These are phyloP conservation scores for Coemansia sp. DNA, from an alignment of 192 early-diverging fungal species.

Conservation along the genomic window DNA sequence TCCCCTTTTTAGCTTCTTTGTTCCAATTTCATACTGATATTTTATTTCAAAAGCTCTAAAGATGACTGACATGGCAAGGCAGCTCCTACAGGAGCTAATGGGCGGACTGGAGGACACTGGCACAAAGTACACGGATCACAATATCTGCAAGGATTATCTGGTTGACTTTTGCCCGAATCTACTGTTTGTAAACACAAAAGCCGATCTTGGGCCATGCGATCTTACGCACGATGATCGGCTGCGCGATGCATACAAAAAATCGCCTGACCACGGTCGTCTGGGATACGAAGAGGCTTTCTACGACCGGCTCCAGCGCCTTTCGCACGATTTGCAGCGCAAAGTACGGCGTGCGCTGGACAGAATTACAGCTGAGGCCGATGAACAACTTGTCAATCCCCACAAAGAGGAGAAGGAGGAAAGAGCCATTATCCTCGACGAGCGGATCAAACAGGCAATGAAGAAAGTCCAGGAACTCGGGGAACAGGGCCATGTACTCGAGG, in stretches of 20 bases:
- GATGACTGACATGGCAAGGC: conserved; percentile 53
- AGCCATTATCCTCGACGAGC: conserved; percentile 77
- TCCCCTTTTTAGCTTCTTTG: too few species aligned
- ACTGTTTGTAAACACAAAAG: conserved; percentile 87
- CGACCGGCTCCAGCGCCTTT: conserved; percentile 61
- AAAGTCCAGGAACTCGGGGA: conserved; percentile 74
- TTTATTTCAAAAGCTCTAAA: background rate
- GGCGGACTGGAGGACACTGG: conserved; percentile 44
- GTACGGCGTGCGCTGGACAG: conserved; percentile 71
- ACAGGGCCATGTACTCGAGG: conserved; percentile 73
- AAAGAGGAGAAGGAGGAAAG: conserved; percentile 81
- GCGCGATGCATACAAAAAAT: conserved; percentile 59
- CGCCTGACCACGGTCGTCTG: conserved; percentile 64
- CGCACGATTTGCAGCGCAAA: conserved; percentile 69
- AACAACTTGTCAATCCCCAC: conserved; percentile 61
- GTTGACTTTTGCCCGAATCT: conserved; percentile 82
- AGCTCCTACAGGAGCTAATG: conserved; percentile 57
- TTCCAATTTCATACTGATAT: too few species aligned
- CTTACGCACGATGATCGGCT: conserved; percentile 83
- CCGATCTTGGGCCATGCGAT: conserved; percentile 70
- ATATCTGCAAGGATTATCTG: conserved; percentile 75
- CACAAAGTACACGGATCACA: conserved; percentile 40
- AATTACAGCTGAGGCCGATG: conserved; percentile 65
- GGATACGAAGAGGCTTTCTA: conserved; percentile 78
- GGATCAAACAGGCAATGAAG: conserved; percentile 66